Conservation (phyloP, 2,329 filamentous ascomycete species). For the Neoarthrinium moseri region DNA sequence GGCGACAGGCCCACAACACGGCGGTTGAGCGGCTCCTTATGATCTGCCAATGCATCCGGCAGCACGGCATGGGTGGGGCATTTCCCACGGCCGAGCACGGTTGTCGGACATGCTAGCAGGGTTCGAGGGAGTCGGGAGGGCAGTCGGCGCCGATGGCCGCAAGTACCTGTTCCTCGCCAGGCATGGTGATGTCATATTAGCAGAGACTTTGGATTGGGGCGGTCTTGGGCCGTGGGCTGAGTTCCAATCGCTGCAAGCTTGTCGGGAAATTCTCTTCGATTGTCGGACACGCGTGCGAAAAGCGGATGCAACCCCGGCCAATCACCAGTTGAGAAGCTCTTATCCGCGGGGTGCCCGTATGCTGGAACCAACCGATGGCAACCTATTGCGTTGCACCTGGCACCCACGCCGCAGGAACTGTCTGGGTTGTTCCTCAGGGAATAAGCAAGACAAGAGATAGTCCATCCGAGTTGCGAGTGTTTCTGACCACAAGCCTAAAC, state of each 20-base stretch:
- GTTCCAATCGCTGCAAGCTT: too few species aligned
- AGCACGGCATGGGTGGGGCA: not conserved
- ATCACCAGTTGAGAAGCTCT: conserved; percentile 5
- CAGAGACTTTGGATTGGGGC: conserved; percentile 4
- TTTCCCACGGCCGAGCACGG: conserved; percentile 1
- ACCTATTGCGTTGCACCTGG: too few species aligned
- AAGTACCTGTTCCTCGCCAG: not conserved
- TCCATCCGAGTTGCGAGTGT: too few species aligned
- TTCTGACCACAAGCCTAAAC: too few species aligned
- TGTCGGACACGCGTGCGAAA: conserved; percentile 1
- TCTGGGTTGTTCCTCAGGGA: too few species aligned
- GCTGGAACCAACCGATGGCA: too few species aligned
- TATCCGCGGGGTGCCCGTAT: conserved; percentile 7
- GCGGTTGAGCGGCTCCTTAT: too few species aligned
- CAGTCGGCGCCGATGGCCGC: conserved; percentile 1
- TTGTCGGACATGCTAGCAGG: not conserved
- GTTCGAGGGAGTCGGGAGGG: not conserved
- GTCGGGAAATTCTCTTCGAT: too few species aligned
- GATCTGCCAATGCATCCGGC: not conserved
- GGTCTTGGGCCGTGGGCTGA: conserved; percentile 1
- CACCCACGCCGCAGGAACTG: not conserved
- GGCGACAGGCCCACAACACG: too few species aligned
- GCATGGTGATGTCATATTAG: not conserved
- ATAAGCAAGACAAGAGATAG: not conserved
- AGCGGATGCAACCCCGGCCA: not conserved